Conservation (phyloP, 225 moss, liverwort and hornwort species). For the Pseudisothecium myosuroides region DNA sequence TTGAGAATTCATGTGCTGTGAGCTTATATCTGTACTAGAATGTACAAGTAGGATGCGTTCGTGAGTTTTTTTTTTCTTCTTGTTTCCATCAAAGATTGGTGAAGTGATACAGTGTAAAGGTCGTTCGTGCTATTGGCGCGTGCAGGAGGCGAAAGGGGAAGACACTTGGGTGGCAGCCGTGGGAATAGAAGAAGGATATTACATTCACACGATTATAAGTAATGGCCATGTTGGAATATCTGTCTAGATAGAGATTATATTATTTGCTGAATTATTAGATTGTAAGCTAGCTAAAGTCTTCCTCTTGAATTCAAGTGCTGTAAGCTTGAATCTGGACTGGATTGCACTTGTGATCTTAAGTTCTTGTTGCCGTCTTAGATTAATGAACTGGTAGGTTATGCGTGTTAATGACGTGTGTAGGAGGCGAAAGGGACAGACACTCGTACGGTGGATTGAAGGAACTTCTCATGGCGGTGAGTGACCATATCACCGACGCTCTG, state of each 20-base stretch:
- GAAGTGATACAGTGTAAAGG: neutral
- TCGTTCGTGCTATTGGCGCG: neutral
- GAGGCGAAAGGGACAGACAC: neutral
- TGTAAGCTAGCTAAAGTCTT: neutral
- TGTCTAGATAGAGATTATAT: neutral
- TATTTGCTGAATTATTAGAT: neutral
- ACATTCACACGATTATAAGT: neutral
- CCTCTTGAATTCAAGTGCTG: neutral
- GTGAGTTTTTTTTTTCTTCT: neutral
- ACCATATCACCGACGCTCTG: neutral
- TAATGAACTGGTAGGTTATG: neutral
- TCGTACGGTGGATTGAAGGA: neutral
- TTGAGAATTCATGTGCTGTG: neutral
- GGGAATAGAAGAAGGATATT: neutral
- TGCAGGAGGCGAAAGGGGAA: neutral
- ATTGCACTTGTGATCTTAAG: neutral
- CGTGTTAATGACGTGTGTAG: neutral
- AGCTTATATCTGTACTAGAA: neutral
- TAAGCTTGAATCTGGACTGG: neutral
- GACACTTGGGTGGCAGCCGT: neutral
- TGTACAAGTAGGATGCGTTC: neutral
- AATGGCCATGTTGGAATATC: neutral
- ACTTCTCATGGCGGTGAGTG: conserved; percentile 31
- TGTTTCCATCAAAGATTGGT: neutral
- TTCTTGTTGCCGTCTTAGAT: neutral